Conservation (phyloP, 148 eudicot species). For the Cornus controversa region DNA sequence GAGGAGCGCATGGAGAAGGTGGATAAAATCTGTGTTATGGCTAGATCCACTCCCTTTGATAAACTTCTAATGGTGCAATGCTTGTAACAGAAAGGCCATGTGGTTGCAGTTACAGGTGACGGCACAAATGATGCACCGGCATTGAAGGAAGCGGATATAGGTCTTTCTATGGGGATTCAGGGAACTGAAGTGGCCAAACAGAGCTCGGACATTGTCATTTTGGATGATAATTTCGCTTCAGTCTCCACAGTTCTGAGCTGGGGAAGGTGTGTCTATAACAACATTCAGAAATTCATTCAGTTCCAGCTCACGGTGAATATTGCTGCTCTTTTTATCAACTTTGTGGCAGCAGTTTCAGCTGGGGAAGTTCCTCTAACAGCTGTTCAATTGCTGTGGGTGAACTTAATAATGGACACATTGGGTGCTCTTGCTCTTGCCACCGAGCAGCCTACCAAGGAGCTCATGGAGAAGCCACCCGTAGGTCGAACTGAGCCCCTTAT, state of each 20-base stretch:
- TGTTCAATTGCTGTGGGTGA: constrained; percentile 6
- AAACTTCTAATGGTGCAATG: constrained; percentile 17
- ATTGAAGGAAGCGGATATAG: constrained; percentile 13
- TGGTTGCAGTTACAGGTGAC: constrained; percentile 23
- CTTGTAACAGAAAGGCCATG: constrained; percentile 14
- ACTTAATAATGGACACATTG: constrained; percentile 16
- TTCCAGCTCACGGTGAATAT: constrained; percentile 17
- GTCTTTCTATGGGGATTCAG: constrained; percentile 14
- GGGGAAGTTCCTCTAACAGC: constrained; percentile 4
- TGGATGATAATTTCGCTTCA: constrained; percentile 4
- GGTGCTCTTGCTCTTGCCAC: constrained; percentile 13
- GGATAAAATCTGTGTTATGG: constrained; percentile 15
- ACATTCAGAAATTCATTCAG: constrained; percentile 20
- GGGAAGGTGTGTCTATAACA: constrained; percentile 14
- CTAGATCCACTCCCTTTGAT: constrained; percentile 7
- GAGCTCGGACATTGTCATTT: constrained; percentile 13
- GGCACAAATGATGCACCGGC: constrained; percentile 17
- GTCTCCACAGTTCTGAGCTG: constrained; percentile 9
- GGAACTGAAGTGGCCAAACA: constrained; percentile 11
- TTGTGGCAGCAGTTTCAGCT: constrained; percentile 9
- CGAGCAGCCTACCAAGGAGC: not conserved
- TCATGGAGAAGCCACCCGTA: not conserved
- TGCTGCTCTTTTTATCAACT: not conserved
- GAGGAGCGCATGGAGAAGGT: constrained; percentile 20
- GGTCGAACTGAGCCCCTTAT: constrained; percentile 7